Conservation (phyloP, 169 alveolate genomes). For the Cyclospora cayetanensis region DNA sequence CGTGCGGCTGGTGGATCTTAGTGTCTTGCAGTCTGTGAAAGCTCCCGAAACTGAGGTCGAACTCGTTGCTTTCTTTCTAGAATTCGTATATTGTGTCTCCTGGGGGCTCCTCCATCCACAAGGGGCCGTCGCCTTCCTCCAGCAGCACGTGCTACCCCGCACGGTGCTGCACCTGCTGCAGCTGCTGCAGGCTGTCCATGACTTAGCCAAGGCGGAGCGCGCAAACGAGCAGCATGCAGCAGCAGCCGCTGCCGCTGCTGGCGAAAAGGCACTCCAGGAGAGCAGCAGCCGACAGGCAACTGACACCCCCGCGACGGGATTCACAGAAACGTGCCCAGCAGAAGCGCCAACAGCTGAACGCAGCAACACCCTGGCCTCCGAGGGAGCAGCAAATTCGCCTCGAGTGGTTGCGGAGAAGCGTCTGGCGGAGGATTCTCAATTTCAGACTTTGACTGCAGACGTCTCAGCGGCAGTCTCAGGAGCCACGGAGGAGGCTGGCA, state of each 20-base stretch:
- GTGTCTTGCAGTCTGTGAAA: neutral
- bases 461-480: neutral
- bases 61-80: neutral
- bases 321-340: neutral
- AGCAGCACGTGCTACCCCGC: neutral
- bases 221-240: neutral
- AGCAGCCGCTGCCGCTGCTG: neutral
- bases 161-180: conserved; percentile 19
- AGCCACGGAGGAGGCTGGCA: neutral
- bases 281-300: neutral
- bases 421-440: neutral
- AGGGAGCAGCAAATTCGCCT: no score
- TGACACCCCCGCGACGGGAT: neutral
- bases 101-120: conserved; percentile 27
- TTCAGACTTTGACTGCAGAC: neutral
- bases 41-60: neutral
- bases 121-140: neutral
- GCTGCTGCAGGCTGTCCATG: neutral
- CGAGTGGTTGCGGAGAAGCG: conserved; percentile 41
- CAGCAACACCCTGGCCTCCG: no score
- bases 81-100: conserved; percentile 5
- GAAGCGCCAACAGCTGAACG: neutral
- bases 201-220: neutral
- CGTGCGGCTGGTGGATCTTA: neutral
- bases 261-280: neutral